Base-by-base conservation (phyloP, 306 rosid genomes). In the Urtica urens region DNA sequence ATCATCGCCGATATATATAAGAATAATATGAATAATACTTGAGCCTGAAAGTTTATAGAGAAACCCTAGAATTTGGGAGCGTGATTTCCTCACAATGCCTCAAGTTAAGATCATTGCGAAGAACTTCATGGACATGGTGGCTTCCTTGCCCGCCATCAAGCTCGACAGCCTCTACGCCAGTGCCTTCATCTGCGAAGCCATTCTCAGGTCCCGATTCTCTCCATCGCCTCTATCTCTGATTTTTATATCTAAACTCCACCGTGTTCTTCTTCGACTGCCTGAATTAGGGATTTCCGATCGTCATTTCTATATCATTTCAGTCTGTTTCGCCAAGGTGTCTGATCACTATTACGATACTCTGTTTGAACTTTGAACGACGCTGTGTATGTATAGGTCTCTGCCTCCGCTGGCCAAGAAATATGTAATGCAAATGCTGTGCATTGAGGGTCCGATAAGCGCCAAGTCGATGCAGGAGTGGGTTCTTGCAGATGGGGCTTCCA, bases 91-190 rank as follows among this genome's bases (percentile, higher is more conserved):
- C 61, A 64, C 45, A 71, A 88, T 88, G 97, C 97, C 97, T 22
- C 82, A 84, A 81, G 93, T 90, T 51, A 78, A 80, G 71, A 81
- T 81, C 66, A 79, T 90, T 38, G 95, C 95, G 13, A 81, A 81
- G 90, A 90, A 77, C 56, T 90, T 84, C 73, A 90, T 90, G 97
- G 97, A 90, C 76, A 90, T 90, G 97, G 97, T 84, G 74, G 90
- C 95, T 41, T 74, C 95, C 62, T 68, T 90, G 82, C 97, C 93
- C 23, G 67, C 93, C 77, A 76, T 79, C 74, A 90, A 84, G 84
- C 97, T 90, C 35, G 95, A 84, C 54, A 71, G 66, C 37, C 93
- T 90, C 67, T 90, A 78, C 51, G 73, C 80, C 23, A 85, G 79
- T 46, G 81, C 92, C 2, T 90, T 90, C 79, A 81, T 90, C 66